A percentile compares a stretch with the other conserved stretches of the same genome.
phyloP scores from a whole-genome alignment of 106 monocot genomes.

The Phalaenopsis equestris region DNA sequence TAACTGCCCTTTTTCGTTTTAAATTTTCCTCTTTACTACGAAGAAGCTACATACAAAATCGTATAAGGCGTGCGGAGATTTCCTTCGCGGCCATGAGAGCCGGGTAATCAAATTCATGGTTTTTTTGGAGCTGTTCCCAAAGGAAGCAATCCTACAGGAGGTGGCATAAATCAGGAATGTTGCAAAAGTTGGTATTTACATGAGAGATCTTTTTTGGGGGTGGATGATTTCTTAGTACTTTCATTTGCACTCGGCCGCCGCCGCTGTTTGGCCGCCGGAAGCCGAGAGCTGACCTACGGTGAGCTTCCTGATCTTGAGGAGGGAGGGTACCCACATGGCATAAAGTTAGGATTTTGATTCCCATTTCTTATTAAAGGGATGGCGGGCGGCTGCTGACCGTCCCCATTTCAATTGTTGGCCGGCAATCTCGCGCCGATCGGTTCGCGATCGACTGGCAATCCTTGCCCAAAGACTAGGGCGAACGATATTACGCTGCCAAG shows the following conservation, averaged over 20 bases:
- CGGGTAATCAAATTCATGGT: background rate
- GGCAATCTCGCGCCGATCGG: slow-evolving; percentile 7
- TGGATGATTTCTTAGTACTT: background rate
- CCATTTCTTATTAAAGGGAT: background rate
- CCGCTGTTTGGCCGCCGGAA: background rate
- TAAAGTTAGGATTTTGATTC: background rate
- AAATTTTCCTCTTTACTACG: background rate
- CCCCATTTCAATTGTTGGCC: slow-evolving; percentile 5
- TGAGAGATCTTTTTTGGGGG: background rate
- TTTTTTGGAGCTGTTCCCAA: background rate
- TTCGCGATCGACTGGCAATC: background rate
- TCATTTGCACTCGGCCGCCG: background rate
- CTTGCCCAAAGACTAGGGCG: background rate
- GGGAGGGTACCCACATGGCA: too few species aligned
- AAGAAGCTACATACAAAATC: background rate
- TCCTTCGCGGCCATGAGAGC: background rate
- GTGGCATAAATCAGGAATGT: slow-evolving; percentile 6
- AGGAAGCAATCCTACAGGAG: background rate
- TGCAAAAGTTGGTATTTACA: slow-evolving; percentile 1
- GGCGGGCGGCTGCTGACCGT: background rate
- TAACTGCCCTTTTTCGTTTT: background rate
- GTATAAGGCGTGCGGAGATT: background rate
- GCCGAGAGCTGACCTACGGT: background rate
- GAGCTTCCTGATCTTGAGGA: background rate
- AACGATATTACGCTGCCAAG: background rate